phyloP scores from a whole-genome alignment of 176 grass and related monocot genomes.

The Triticum turgidum region DNA sequence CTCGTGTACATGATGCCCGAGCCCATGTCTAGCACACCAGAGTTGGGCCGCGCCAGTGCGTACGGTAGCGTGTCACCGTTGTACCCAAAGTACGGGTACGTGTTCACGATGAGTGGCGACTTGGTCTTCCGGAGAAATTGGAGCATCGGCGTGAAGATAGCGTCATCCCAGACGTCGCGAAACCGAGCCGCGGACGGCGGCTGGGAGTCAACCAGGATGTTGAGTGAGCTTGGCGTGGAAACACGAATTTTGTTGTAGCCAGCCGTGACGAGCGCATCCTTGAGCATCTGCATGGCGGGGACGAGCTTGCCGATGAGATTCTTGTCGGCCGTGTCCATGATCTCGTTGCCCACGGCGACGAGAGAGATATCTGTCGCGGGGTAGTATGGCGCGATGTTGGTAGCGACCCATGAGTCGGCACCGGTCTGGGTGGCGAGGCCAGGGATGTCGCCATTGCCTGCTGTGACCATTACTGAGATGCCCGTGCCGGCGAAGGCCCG shows the following conservation, averaged over 20 bases:
- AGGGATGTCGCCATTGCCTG: slow-evolving; percentile 73
- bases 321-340: slow-evolving; percentile 57
- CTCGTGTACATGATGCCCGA: slow-evolving; percentile 77
- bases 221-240: slow-evolving; percentile 70
- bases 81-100: slow-evolving; percentile 96
- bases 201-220: slow-evolving; percentile 52
- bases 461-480: slow-evolving; percentile 67
- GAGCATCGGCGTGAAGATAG: slow-evolving; percentile 78
- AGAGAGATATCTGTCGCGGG: slow-evolving; percentile 68
- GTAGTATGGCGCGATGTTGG: slow-evolving; percentile 68
- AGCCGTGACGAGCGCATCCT: slow-evolving; percentile 39
- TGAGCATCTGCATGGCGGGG: slow-evolving; percentile 66
- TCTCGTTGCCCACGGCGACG: slow-evolving; percentile 72
- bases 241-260: slow-evolving; percentile 63
- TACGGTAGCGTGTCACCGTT: slow-evolving; percentile 64
- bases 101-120: slow-evolving; percentile 74
- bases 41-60: slow-evolving; percentile 57
- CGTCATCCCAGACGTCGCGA: slow-evolving; percentile 48
- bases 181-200: slow-evolving; percentile 69
- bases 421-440: slow-evolving; percentile 42
- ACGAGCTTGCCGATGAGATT: slow-evolving; percentile 65
- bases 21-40: slow-evolving; percentile 50
- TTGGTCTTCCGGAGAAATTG: slow-evolving; percentile 53
- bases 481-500: slow-evolving; percentile 73
- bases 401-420: slow-evolving; percentile 62